Evolutionary conservation across 148 eudicot genomes (phyloP).

Genomic region (Fagopyrum tataricum): DNA sequence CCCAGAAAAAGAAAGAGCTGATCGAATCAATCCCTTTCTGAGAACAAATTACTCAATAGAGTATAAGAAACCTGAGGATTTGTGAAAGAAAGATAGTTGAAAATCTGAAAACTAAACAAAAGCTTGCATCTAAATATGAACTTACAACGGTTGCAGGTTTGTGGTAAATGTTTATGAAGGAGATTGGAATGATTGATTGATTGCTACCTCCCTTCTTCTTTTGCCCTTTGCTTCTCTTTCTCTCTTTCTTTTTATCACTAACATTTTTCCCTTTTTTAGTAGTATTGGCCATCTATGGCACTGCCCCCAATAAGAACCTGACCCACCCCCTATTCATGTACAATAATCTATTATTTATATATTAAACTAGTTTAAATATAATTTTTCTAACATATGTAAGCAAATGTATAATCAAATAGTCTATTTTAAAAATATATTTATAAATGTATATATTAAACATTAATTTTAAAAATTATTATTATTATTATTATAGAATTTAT

Average conservation of each 20-base stretch:
- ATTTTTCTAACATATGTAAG: neutral
- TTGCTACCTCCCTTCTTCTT: neutral
- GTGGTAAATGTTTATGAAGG: neutral
- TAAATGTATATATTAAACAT: neutral
- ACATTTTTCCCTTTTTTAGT: neutral
- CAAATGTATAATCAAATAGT: no score
- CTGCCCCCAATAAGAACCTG: constrained; percentile 9
- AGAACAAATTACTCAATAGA: neutral
- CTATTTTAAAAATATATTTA: neutral
- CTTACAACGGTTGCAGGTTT: neutral
- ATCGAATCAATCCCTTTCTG: neutral
- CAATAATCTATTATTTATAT: neutral
- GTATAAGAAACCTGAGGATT: neutral
- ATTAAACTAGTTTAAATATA: neutral
- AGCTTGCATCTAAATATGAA: neutral
- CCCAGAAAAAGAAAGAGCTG: neutral
- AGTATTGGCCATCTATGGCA: neutral
- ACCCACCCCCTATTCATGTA: constrained; percentile 1
- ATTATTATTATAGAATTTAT: no score
- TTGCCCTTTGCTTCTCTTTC: neutral
- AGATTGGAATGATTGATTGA: neutral
- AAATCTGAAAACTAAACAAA: neutral
- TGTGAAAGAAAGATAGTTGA: neutral
- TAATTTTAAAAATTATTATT: neutral
- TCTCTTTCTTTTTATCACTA: neutral